Evolutionary conservation across 1,284 basidiomycete species (phyloP).

Genomic region (Apiotrichum porosum): DNA sequence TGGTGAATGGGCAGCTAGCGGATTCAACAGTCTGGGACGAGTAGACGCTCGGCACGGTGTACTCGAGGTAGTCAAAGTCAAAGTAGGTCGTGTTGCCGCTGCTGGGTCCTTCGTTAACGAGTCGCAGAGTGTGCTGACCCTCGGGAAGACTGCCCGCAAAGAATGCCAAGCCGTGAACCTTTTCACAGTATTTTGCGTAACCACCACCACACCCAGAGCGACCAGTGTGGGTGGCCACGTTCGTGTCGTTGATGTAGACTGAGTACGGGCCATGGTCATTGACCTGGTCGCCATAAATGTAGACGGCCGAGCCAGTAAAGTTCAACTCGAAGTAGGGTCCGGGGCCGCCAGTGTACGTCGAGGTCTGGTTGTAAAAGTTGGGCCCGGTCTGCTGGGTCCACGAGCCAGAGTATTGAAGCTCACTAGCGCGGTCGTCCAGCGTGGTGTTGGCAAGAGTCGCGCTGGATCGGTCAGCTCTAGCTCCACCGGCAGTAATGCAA

Average conservation of each 20-base stretch:
- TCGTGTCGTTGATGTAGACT: slow-evolving; percentile 39
- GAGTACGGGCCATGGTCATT: slow-evolving; percentile 49
- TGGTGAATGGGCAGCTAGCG: slow-evolving; percentile 17
- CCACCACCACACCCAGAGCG: slow-evolving; percentile 43
- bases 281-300: slow-evolving; percentile 49
- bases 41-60: slow-evolving; percentile 36
- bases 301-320: slow-evolving; percentile 45
- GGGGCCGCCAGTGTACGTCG: slow-evolving; percentile 36
- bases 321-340: slow-evolving; percentile 33
- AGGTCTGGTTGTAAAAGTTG: slow-evolving; percentile 37
- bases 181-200: slow-evolving; percentile 46
- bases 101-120: slow-evolving; percentile 38
- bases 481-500: too few relatives aligned
- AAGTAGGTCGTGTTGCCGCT: slow-evolving; percentile 40
- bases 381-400: slow-evolving; percentile 45
- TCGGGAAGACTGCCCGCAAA: slow-evolving; percentile 31
- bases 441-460: slow-evolving; percentile 41
- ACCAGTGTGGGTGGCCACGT: slow-evolving; percentile 29
- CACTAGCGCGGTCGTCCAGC: slow-evolving; percentile 33
- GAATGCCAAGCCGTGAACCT: slow-evolving; percentile 42
- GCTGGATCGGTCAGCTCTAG: slow-evolving; percentile 20
- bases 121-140: slow-evolving; percentile 34
- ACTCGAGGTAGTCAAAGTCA: slow-evolving; percentile 47
- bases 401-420: slow-evolving; percentile 36
- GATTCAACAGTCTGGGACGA: not conserved